Evolutionary conservation across 2,329 filamentous ascomycete genomes (phyloP).

Genomic region (Phyllosticta citribraziliensis): DNA sequence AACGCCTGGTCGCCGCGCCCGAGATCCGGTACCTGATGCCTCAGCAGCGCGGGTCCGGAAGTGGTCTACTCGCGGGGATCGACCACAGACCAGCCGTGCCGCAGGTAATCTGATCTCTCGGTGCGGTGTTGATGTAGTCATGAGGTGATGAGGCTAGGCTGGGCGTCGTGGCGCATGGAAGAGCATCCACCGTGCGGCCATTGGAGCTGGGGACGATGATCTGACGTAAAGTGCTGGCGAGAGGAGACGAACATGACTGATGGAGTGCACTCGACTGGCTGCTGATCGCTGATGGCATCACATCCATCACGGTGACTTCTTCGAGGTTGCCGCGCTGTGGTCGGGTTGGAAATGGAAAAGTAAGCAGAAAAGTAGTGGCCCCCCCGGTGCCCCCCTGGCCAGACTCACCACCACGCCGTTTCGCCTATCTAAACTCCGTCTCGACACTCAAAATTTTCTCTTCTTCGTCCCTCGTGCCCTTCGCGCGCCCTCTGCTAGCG

Average conservation of each 20-base stretch:
- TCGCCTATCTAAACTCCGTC: neutral
- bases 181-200: neutral
- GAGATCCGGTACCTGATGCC: neutral
- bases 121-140: neutral
- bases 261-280: neutral
- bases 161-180: neutral
- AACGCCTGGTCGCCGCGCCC: neutral
- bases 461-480: neutral
- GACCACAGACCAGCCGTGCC: neutral
- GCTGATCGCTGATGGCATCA: neutral
- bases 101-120: neutral
- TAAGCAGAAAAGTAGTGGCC: neutral
- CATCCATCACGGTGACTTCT: neutral
- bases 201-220: neutral
- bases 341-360: neutral
- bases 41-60: neutral
- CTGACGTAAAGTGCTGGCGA: neutral
- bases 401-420: neutral
- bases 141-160: neutral
- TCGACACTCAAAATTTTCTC: neutral
- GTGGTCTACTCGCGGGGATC: neutral
- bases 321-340: neutral
- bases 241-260: neutral
- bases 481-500: neutral
- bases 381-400: neutral